phyloP scores from a whole-genome alignment of 2,329 filamentous ascomycete species.

The Ambrosiella beaveri region DNA sequence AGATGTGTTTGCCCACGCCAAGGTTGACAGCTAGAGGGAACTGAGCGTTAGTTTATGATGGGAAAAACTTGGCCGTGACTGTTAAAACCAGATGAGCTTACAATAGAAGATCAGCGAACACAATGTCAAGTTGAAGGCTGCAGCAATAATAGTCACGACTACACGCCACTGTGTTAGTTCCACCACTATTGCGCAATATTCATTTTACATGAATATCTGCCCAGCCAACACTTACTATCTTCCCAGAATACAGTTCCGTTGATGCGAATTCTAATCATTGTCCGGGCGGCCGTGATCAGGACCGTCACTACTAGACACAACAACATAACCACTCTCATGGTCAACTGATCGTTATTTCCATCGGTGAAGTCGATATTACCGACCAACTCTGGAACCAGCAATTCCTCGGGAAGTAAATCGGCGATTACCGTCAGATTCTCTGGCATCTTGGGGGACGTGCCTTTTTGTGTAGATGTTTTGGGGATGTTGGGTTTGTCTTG shows the following conservation, averaged over 20 bases:
- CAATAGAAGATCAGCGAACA: not conserved
- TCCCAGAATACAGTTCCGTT: slow-evolving; percentile 10
- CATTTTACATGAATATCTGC: not conserved
- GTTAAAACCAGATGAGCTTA: not conserved
- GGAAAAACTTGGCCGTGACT: not conserved
- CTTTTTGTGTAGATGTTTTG: too few species aligned
- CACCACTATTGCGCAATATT: not conserved
- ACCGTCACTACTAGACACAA: slow-evolving; percentile 1
- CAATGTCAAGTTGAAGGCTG: slow-evolving; percentile 3
- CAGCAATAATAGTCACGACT: slow-evolving; percentile 4
- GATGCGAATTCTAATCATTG: slow-evolving; percentile 3
- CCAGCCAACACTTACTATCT: slow-evolving; percentile 7
- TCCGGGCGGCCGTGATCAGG: slow-evolving; percentile 6
- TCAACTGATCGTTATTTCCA: not conserved
- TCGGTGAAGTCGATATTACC: slow-evolving; percentile 5
- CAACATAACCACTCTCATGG: not conserved
- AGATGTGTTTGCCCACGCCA: slow-evolving; percentile 10
- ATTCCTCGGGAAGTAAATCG: not conserved
- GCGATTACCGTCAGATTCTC: too few species aligned
- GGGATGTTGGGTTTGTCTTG: too few species aligned
- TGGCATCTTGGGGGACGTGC: too few species aligned
- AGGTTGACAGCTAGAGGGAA: slow-evolving; percentile 5
- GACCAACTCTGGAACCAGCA: slow-evolving; percentile 1
- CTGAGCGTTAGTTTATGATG: slow-evolving; percentile 3
- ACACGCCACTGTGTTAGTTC: not conserved